phyloP scores from a whole-genome alignment of 2,329 filamentous ascomycete genomes.

The Byssothecium circinans region DNA sequence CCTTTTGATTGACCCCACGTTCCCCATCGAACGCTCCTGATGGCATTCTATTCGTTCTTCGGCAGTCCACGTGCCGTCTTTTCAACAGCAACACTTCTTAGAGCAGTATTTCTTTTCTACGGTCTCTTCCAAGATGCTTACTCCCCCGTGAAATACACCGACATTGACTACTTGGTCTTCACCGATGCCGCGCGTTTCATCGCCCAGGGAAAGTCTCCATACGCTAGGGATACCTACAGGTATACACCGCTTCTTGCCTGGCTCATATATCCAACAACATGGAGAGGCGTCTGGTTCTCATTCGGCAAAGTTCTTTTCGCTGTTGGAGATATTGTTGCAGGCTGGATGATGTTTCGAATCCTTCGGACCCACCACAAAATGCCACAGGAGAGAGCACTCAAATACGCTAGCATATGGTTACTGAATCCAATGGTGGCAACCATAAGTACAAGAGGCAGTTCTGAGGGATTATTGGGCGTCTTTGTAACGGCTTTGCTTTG shows the following conservation, averaged over 20 bases:
- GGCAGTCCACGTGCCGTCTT: conserved; percentile 43
- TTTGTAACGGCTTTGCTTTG: conserved; percentile 82
- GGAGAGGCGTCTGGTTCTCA: conserved; percentile 67
- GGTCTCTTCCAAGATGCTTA: conserved; percentile 90
- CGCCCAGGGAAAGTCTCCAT: conserved; percentile 70
- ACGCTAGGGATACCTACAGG: conserved; percentile 89
- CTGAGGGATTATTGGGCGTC: conserved; percentile 84
- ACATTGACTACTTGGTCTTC: conserved; percentile 98
- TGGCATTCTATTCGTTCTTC: conserved; percentile 39
- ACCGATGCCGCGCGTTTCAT: conserved; percentile 88
- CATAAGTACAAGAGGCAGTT: conserved; percentile 92
- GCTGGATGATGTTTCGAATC: conserved; percentile 70
- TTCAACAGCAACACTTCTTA: conserved; percentile 60
- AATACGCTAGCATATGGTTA: conserved; percentile 85
- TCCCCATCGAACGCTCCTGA: conserved; percentile 6
- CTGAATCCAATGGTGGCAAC: conserved; percentile 98
- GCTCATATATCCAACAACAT: conserved; percentile 80
- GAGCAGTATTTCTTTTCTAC: conserved; percentile 76
- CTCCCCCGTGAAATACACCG: conserved; percentile 94
- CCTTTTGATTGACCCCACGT: not conserved
- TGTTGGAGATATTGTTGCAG: conserved; percentile 77
- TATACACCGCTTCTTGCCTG: conserved; percentile 94
- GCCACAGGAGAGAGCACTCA: conserved; percentile 58
- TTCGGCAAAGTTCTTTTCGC: conserved; percentile 90
- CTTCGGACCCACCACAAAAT: conserved; percentile 46